Evolutionary conservation across 1,284 basidiomycete species (phyloP), one percentile per base, ranked within the genome.

Genomic region (Marasmius fiardii): DNA sequence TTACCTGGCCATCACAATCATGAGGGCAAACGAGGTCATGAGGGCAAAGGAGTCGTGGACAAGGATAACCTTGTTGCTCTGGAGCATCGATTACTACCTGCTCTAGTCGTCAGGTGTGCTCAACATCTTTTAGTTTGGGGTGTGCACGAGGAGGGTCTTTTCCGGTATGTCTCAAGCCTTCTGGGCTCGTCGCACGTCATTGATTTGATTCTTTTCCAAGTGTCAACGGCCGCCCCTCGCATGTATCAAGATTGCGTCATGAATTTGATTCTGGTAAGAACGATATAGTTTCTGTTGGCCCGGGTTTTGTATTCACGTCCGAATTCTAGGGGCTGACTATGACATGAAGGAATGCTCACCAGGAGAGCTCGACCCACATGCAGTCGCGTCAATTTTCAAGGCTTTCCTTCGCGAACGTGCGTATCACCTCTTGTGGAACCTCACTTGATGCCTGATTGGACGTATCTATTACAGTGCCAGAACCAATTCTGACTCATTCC

Each of bases 361-460:
- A 23, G 83, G 88, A 16, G 92, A 95, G 64, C 73, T 96, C 31
- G 93, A 96, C 67, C 93, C 93, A 35, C 93, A 96, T 66, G 91
- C 93, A 1, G 93, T 98, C 14, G 86, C 95, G 33, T 92, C 92
- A 37, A 76, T 90, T 43, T 91, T 92, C 71, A 92, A 91, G 68
- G 86, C 88, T 2, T 92, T 82, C 65, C 74, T 92, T 49, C 88
- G 89, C 52, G 90, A 91, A 78, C 71, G 90, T 90, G 69, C 72
- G 86, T 74, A n/a, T 28, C 43, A 45, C 60, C 45, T 35, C 43
- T 16, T 43, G 20, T 34, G 50, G 26, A 12, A 37, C 11, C 37
- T 43, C 20, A 52, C 10, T 45, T 41, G 20, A 39, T 52, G 8
- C 35, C 11, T 23, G 24, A 33, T 26, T 20, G 52, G 54, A 35